phyloP scores from a whole-genome alignment of 2,329 filamentous ascomycete species.

The Colletotrichum kahawae region DNA sequence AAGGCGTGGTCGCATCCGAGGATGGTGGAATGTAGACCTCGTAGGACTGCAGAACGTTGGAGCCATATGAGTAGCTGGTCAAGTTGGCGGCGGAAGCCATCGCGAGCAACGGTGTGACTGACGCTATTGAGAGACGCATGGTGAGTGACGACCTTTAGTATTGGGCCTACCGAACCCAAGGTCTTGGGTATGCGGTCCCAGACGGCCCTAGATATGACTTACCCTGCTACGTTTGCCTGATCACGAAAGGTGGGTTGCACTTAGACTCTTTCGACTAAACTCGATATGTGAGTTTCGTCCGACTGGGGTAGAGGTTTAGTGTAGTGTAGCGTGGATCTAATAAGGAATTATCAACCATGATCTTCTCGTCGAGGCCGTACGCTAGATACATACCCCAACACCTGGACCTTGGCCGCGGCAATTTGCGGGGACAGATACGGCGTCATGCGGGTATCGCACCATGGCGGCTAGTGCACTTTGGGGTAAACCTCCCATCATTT shows the following conservation, averaged over 20 bases:
- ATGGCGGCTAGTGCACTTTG: background rate
- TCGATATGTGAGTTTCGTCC: background rate
- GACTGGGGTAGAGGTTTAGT: background rate
- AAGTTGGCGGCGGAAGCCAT: background rate
- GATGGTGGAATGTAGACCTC: background rate
- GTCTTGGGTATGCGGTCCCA: background rate
- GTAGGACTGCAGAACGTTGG: constrained; percentile 6
- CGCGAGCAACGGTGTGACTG: background rate
- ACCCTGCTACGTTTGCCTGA: background rate
- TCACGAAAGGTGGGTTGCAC: background rate
- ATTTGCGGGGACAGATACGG: background rate
- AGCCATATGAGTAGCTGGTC: constrained; percentile 7
- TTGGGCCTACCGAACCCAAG: background rate
- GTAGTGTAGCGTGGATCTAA: background rate
- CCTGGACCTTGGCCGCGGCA: background rate
- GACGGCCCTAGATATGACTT: background rate
- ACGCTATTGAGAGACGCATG: background rate
- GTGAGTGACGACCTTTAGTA: background rate
- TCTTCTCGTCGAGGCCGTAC: background rate
- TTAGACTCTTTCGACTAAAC: background rate
- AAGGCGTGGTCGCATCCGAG: background rate
- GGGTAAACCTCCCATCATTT: background rate
- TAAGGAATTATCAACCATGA: background rate
- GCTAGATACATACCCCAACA: background rate
- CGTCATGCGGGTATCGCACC: background rate